These are phyloP conservation scores for Trichoderma guizhouense DNA, from an alignment of 2,329 filamentous ascomycete genomes.

Conservation along the genomic window DNA sequence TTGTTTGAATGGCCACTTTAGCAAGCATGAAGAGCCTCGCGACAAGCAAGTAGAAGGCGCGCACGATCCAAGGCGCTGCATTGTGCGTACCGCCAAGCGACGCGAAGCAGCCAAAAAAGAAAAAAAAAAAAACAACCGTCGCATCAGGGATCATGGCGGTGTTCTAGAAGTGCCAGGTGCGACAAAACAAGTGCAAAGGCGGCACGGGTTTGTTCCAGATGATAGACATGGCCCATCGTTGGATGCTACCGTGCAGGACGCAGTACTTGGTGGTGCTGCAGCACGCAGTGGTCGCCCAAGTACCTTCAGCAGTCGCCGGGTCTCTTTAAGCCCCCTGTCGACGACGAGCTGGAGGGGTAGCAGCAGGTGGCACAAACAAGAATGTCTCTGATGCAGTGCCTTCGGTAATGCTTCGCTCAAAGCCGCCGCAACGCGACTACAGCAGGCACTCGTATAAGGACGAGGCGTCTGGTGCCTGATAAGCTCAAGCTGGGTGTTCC, in stretches of 20 bases:
- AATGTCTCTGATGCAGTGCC: too few species aligned
- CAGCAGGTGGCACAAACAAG: background rate
- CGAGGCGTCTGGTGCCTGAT: background rate
- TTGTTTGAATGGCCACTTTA: background rate
- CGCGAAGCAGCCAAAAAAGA: background rate
- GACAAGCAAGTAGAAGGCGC: background rate
- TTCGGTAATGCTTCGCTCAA: background rate
- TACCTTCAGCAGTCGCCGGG: background rate
- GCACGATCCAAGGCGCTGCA: background rate
- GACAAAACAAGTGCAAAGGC: background rate
- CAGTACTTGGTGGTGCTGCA: background rate
- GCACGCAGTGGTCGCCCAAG: background rate
- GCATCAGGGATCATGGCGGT: background rate
- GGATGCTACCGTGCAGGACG: background rate
- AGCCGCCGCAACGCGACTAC: background rate
- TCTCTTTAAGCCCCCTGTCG: background rate
- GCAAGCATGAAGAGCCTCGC: background rate
- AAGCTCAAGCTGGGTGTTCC: background rate
- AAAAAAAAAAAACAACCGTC: background rate
- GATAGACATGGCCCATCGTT: background rate
- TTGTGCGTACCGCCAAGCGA: background rate
- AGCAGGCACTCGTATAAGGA: background rate
- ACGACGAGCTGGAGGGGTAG: conserved; percentile 8
- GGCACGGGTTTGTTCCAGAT: background rate
- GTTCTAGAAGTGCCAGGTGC: conserved; percentile 4